Percentiles rank a stretch among this genome's conserved stretches.
These are phyloP conservation scores for Penicillium turbatum DNA, from an alignment of 495 filamentous ascomycete species.

Conservation along the genomic window DNA sequence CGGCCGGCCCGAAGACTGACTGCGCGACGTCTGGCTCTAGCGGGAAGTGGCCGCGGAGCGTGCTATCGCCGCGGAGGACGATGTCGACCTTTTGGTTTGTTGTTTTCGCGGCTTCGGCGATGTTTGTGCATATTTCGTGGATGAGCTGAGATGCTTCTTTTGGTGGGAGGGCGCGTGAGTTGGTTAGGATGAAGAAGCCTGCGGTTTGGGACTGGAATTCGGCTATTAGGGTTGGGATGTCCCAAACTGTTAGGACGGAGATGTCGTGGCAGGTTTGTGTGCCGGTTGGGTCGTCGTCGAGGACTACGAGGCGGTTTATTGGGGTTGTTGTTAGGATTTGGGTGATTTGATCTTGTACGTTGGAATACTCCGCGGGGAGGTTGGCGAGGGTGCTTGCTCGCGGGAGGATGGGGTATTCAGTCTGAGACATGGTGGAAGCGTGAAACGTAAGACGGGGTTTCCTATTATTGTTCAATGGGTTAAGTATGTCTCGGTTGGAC, in stretches of 20 bases:
- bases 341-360: conserved; percentile 36
- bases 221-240: conserved; percentile 33
- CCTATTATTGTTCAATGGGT: background rate
- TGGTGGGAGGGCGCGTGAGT: conserved; percentile 50
- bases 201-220: conserved; percentile 35
- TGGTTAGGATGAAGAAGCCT: conserved; percentile 56
- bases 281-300: conserved; percentile 55
- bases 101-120: conserved; percentile 35
- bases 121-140: conserved; percentile 43
- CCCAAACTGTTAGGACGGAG: conserved; percentile 52
- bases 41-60: conserved; percentile 51
- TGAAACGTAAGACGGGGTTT: background rate
- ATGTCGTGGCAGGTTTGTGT: conserved; percentile 57
- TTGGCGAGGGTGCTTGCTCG: conserved; percentile 29
- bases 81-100: conserved; percentile 43
- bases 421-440: conserved; percentile 19
- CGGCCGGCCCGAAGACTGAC: conserved; percentile 39
- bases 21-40: conserved; percentile 48
- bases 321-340: conserved; percentile 28
- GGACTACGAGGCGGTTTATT: conserved; percentile 43
- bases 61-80: conserved; percentile 51
- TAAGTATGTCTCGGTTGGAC: background rate
- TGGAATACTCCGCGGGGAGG: conserved; percentile 32
- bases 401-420: conserved; percentile 27
- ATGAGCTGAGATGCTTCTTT: conserved; percentile 39